Evolutionary conservation across 441 rosid species (phyloP).

Genomic region (Jatropha podagrica): DNA sequence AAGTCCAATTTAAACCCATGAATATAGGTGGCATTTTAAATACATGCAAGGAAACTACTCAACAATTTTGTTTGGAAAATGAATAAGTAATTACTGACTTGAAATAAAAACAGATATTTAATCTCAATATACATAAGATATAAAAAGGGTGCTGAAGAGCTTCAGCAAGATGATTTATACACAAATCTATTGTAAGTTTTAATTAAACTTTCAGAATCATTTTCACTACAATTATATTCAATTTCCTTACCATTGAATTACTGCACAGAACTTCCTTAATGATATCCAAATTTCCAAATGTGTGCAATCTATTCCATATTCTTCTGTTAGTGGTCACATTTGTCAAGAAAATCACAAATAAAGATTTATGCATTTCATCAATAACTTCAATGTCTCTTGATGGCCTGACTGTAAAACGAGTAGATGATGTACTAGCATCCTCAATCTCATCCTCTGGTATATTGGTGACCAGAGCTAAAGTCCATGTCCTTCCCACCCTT

Average conservation of each 20-base stretch:
- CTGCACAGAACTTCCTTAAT: constrained; percentile 36
- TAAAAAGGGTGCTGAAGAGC: no score
- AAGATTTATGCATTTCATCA: constrained; percentile 22
- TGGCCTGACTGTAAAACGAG: constrained; percentile 29
- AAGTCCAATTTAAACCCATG: not conserved
- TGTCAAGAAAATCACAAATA: constrained; percentile 39
- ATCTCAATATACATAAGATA: no score
- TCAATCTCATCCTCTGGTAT: constrained; percentile 25
- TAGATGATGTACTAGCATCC: constrained; percentile 15
- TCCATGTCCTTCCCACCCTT: constrained; percentile 43
- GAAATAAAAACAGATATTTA: not conserved
- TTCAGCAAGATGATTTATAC: not conserved
- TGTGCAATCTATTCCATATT: constrained; percentile 58
- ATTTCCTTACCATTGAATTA: constrained; percentile 35
- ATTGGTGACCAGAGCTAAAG: constrained; percentile 32
- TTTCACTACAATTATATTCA: not conserved
- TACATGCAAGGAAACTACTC: not conserved
- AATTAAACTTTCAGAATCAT: not conserved
- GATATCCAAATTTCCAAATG: constrained; percentile 23
- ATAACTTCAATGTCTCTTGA: constrained; percentile 18
- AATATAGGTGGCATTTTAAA: not conserved
- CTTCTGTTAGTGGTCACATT: constrained; percentile 43
- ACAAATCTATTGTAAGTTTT: not conserved
- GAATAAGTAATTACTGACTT: not conserved
- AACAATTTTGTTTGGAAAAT: no score